phyloP scores from a whole-genome alignment of 345 rosid species.

The Streptanthus diversifolius region DNA sequence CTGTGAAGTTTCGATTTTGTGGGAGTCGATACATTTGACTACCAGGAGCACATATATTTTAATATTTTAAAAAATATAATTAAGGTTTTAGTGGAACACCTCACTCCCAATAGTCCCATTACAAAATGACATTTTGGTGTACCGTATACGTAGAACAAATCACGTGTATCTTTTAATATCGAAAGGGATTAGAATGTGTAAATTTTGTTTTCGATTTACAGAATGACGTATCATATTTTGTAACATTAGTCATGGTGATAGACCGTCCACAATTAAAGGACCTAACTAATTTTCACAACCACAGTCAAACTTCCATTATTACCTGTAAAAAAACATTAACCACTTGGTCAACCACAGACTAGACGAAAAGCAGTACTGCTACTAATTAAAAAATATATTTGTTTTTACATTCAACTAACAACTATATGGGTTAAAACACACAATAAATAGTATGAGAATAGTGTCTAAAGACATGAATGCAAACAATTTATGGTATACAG shows the following conservation, averaged over 20 bases:
- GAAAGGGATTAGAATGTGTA: background rate
- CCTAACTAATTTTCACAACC: background rate
- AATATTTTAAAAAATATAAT: too few relatives aligned
- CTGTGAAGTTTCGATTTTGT: too few relatives aligned
- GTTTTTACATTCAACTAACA: background rate
- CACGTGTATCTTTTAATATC: background rate
- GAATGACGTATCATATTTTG: background rate
- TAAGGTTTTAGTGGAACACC: too few relatives aligned
- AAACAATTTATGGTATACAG: too few relatives aligned
- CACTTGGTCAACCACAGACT: background rate
- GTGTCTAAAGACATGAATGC: background rate
- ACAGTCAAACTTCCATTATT: background rate
- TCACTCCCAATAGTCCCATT: too few relatives aligned
- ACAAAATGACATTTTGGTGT: too few relatives aligned
- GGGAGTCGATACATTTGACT: too few relatives aligned
- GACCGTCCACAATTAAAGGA: background rate
- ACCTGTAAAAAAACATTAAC: background rate
- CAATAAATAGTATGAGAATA: background rate
- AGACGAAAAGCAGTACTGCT: background rate
- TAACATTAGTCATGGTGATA: background rate
- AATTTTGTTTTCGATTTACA: background rate
- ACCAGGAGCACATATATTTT: too few relatives aligned
- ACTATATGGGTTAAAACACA: background rate
- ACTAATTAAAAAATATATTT: background rate
- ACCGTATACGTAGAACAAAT: too few relatives aligned